Evolutionary conservation across 768 basidiomycete species (phyloP), one percentile per base, ranked within the genome.

Genomic region (Kwoniella botswanensis): DNA sequence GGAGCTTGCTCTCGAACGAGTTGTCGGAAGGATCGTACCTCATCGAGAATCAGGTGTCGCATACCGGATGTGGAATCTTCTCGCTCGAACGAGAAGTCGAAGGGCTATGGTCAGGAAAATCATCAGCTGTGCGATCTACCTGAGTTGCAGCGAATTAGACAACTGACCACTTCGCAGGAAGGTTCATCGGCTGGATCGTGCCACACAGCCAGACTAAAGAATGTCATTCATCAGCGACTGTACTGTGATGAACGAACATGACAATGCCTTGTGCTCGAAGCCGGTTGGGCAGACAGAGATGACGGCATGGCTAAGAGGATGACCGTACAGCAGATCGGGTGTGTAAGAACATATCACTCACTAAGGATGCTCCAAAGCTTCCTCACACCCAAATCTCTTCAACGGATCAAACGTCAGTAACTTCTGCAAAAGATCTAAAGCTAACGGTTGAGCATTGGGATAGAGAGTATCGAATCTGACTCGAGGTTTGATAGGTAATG

Each of bases 11-110:
- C 87, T 66, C 96, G 89, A 9, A 98, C 95, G 81, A 94, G 90
- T 10, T 91, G 88, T 46, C 97, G 89, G 89, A 99, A 98, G 13
- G 87, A 74, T 11, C 73, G 69, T 35, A 98, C 96, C 83, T 98
- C 95, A 35, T 95, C 89, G 24, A 98, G 89, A 76, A 99, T 99
- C 82, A 98, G 84, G 73, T 88, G 89, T 85, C 96, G 93, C 97
- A 99, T 99, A 10, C 97, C 97, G 56, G 96, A 93, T 74, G 96
- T 95, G 68, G 89, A 90, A 71, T 99, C 97, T 84, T 98, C 97
- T 74, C 92, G 91, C 85, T 99, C 97, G 77, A 99, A 99, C 18
- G 89, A 87, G 80, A 99, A 98, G 84, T 98, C 94, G 76, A 99
- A 98, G 86, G 91, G 75, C 78, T 93, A 43, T 43, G 15, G 29